Evolutionary conservation across 2,329 filamentous ascomycete genomes (phyloP).

Genomic region (Seiridium cupressi): DNA sequence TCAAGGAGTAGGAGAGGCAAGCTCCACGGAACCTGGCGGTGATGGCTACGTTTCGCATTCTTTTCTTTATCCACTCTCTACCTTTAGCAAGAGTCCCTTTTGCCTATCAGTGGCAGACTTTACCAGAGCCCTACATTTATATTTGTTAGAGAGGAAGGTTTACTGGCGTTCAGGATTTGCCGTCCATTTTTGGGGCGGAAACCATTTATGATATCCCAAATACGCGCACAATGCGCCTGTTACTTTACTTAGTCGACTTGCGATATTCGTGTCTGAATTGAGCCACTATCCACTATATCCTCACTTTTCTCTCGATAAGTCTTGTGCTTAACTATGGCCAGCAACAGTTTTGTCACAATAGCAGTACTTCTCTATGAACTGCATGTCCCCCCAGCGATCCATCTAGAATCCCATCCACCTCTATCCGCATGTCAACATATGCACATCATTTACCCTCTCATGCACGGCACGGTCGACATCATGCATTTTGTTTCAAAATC

Average conservation of each 20-base stretch:
- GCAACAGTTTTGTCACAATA: too few relatives aligned
- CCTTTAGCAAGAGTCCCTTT: not conserved
- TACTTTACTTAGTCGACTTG: not conserved
- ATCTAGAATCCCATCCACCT: not conserved
- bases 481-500: not conserved
- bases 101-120: not conserved
- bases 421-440: not conserved
- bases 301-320: not conserved
- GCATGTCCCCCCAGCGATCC: not conserved
- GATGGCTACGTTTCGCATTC: constrained; percentile 16
- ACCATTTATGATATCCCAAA: not conserved
- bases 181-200: not conserved
- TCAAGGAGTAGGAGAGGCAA: constrained; percentile 39
- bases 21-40: constrained; percentile 57
- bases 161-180: not conserved
- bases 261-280: not conserved
- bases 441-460: not conserved
- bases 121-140: not conserved
- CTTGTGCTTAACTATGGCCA: not conserved
- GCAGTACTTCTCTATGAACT: not conserved
- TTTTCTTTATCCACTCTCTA: not conserved
- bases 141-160: not conserved
- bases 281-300: not conserved
- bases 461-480: not conserved
- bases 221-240: not conserved